Base-by-base conservation (phyloP, 2,329 filamentous ascomycete genomes). In the Pseudocercospora vitis region DNA sequence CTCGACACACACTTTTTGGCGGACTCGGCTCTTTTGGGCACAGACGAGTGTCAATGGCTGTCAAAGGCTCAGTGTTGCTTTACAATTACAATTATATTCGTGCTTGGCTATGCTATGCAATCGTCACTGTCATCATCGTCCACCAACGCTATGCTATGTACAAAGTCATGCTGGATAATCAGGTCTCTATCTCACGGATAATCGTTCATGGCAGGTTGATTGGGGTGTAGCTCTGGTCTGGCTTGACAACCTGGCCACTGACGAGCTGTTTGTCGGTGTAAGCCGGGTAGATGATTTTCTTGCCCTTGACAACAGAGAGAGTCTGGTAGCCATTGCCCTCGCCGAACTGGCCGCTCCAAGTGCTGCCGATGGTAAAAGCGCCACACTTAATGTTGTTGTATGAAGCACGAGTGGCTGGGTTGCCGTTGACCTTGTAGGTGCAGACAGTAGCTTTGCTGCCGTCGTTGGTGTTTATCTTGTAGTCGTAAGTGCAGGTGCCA, bases 151-250 rank as follows among this genome's bases (percentile, higher is more conserved):
- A 29, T 29, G 26, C 26, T 29, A 29, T 29, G 26, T 29, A 29
- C 26, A 29, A 29, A 7, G 26, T 11, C n/a, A n/a, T n/a, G n/a
- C n/a, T n/a, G n/a, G n/a, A n/a, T n/a, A n/a, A n/a, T 39, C 35
- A 19, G 16, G 35, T 39, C 21, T 39, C 16, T 32, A n/a, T n/a
- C n/a, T n/a, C n/a, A n/a, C n/a, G n/a, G 4, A 0, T 19, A 16
- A 3, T 31, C 32, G 46, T 58, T 50, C 56, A 60, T 49, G 59
- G 55, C n/a, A 61, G 49, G 42, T 55, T 53, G 46, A 57, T 53
- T 31, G 61, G 59, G 35, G 61, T 59, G 52, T 62, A 62, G 57
- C 59, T 60, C 59, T 62, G 57, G 48, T 63, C 55, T 18, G 59
- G 61, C 51, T 48, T 56, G 32, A 63, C 61, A n/a, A 54, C 50